A percentile compares a stretch with the other conserved stretches of the same genome.
Conservation (phyloP, 2,329 filamentous ascomycete species). For the Cercospora nicotianae region DNA sequence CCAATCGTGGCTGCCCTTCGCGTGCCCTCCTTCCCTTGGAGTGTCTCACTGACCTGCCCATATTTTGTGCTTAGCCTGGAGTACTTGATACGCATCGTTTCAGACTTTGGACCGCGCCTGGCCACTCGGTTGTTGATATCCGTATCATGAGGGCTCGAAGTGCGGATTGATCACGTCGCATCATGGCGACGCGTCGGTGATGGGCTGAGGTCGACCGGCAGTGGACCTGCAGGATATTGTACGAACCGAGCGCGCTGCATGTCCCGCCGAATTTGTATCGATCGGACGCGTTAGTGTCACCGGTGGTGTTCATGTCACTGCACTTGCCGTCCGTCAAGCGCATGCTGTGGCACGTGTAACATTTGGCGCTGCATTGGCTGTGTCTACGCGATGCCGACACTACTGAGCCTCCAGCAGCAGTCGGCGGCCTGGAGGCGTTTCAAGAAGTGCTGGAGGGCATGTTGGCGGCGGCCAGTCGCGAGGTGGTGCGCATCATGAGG, state of each 20-base stretch:
- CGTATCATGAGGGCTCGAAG: background rate
- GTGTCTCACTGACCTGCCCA: background rate
- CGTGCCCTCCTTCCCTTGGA: background rate
- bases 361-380: background rate
- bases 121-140: background rate
- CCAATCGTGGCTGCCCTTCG: background rate
- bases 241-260: background rate
- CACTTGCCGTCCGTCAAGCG: background rate
- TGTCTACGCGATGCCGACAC: background rate
- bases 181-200: background rate
- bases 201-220: background rate
- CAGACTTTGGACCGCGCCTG: background rate
- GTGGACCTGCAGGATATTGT: background rate
- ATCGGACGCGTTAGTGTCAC: background rate
- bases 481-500: background rate
- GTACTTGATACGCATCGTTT: background rate
- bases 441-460: background rate
- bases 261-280: background rate
- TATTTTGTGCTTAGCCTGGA: background rate
- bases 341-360: background rate
- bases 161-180: background rate
- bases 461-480: background rate
- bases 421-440: background rate
- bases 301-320: background rate
- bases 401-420: background rate